Evolutionary conservation across 2,329 filamentous ascomycete species (phyloP).

Genomic region (Alternaria tenuissima): DNA sequence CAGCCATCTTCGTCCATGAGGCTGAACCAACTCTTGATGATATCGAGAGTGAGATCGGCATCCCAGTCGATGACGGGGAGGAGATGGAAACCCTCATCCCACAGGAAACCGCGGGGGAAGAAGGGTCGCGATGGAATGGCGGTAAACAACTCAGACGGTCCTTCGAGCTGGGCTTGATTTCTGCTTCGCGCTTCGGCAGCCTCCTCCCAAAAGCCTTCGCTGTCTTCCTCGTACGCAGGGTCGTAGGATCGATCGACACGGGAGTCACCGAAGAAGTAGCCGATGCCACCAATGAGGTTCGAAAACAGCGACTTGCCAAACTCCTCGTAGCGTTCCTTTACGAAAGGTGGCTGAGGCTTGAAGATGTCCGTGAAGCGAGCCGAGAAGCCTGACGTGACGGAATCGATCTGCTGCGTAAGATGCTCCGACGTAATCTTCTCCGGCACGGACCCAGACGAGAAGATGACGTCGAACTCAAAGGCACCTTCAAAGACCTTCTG

Average conservation of each 20-base stretch:
- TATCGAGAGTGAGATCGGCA: constrained; percentile 80
- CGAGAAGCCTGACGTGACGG: constrained; percentile 72
- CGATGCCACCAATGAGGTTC: constrained; percentile 91
- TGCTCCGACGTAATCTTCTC: constrained; percentile 65
- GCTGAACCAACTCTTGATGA: constrained; percentile 94
- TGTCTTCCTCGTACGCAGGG: constrained; percentile 93
- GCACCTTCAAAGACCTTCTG: constrained; percentile 90
- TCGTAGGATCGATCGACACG: constrained; percentile 90
- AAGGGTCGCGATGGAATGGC: constrained; percentile 92
- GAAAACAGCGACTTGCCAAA: constrained; percentile 94
- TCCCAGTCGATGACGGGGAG: constrained; percentile 94
- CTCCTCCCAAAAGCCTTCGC: constrained; percentile 95
- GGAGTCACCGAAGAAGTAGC: constrained; percentile 91
- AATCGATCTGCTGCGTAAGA: constrained; percentile 73
- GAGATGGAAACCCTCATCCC: constrained; percentile 98
- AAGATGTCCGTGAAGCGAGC: constrained; percentile 78
- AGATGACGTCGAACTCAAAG: constrained; percentile 93
- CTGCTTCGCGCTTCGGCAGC: constrained; percentile 79
- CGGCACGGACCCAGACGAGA: constrained; percentile 77
- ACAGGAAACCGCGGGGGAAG: constrained; percentile 95
- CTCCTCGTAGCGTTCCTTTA: constrained; percentile 72
- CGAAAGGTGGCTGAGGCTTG: constrained; percentile 78
- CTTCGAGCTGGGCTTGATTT: constrained; percentile 74
- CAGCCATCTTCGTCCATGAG: constrained; percentile 97
- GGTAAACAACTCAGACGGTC: constrained; percentile 88